Evolutionary conservation across 2,329 filamentous ascomycete species (phyloP).

Genomic region (Colletotrichum chlorophyti): DNA sequence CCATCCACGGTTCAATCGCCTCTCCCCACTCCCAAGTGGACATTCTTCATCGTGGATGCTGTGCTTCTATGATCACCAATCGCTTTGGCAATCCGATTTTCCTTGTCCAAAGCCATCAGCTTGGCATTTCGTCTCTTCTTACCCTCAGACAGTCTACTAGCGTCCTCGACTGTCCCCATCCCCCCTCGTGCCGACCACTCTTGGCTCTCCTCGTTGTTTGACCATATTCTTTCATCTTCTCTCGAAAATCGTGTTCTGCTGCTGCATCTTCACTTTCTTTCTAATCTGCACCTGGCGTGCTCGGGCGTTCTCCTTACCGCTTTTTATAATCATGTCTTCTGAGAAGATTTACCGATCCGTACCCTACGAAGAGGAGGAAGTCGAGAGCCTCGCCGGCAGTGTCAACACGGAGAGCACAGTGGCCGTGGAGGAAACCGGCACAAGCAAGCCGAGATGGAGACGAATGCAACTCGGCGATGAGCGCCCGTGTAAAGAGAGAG

Average conservation of each 20-base stretch:
- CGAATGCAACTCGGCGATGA: constrained; percentile 33
- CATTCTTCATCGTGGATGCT: too few relatives aligned
- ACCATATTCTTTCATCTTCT: not conserved
- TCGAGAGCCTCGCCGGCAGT: constrained; percentile 27
- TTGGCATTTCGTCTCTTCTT: constrained; percentile 29
- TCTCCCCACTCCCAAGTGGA: too few relatives aligned
- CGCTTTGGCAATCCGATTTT: constrained; percentile 20
- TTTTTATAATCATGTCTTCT: constrained; percentile 25
- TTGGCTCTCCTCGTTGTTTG: not conserved
- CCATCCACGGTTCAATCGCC: too few relatives aligned
- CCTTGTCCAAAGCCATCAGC: constrained; percentile 15
- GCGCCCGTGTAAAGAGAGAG: constrained; percentile 31
- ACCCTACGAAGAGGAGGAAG: constrained; percentile 32
- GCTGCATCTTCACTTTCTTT: too few relatives aligned
- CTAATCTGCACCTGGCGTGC: constrained; percentile 27
- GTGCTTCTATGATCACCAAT: not conserved
- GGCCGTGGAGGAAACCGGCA: not conserved
- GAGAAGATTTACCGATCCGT: constrained; percentile 25
- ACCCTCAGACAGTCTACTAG: constrained; percentile 13
- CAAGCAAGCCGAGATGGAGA: constrained; percentile 15
- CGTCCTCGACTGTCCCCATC: not conserved
- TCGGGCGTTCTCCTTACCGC: not conserved
- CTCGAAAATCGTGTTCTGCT: too few relatives aligned
- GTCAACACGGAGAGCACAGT: constrained; percentile 23
- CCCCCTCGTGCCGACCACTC: not conserved